Evolutionary conservation across 2,329 filamentous ascomycete species (phyloP).

Genomic region (Zymoseptoria passerinii): DNA sequence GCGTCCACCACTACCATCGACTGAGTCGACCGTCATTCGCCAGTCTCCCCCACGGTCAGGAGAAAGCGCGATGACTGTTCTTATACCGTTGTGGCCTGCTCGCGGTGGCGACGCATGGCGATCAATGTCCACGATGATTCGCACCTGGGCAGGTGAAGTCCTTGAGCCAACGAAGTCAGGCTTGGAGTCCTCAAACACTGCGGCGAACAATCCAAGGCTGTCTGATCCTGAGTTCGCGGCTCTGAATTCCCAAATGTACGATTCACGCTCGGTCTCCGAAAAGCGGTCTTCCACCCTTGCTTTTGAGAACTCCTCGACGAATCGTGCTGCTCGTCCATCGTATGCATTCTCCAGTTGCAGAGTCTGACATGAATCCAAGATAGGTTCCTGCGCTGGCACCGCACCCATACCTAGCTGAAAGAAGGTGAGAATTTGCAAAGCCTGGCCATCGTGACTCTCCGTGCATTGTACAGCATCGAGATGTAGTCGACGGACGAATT

Average conservation of each 20-base stretch:
- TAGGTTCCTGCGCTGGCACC: constrained; percentile 13
- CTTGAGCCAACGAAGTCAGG: constrained; percentile 56
- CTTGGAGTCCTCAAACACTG: constrained; percentile 63
- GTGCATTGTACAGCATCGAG: constrained; percentile 22
- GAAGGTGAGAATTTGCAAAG: constrained; percentile 22
- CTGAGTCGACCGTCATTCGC: constrained; percentile 51
- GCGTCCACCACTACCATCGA: constrained; percentile 61
- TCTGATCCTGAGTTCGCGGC: constrained; percentile 53
- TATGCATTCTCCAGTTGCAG: constrained; percentile 68
- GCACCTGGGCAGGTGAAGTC: constrained; percentile 59
- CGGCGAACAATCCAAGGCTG: constrained; percentile 51
- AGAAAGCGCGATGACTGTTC: constrained; percentile 59
- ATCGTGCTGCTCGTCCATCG: constrained; percentile 66
- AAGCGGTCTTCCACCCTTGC: constrained; percentile 81
- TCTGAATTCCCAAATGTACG: constrained; percentile 70
- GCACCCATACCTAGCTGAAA: constrained; percentile 20
- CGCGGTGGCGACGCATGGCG: constrained; percentile 27
- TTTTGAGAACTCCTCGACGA: constrained; percentile 78
- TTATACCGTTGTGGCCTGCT: constrained; percentile 49
- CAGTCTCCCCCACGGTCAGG: constrained; percentile 47
- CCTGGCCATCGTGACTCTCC: constrained; percentile 21
- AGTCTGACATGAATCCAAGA: constrained; percentile 24
- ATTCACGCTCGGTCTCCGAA: constrained; percentile 72
- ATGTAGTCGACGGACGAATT: constrained; percentile 44
- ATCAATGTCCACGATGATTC: constrained; percentile 59